Evolutionary conservation across 371 early-diverging fungal genomes (phyloP), one percentile per base, ranked within the genome.

Genomic region (Mortierella sp.): DNA sequence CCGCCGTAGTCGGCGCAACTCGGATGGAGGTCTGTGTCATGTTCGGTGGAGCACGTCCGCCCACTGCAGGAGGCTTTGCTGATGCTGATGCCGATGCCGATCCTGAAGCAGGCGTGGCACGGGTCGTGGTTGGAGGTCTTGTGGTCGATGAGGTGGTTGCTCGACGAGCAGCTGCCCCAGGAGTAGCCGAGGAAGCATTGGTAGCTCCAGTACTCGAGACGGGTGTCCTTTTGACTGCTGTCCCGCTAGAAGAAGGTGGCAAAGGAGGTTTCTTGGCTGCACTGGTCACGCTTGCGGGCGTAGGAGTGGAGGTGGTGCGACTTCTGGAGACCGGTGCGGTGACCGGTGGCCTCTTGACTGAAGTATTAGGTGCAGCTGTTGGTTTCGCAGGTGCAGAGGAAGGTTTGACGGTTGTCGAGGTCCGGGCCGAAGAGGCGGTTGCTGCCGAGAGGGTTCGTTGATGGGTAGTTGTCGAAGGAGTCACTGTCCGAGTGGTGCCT

Each of bases 21-120:
- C 79, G 79, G 56, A 72, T 66, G 12, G 79, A 59, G 15, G 79
- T 72, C n/a, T 19, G 37, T 3, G 79, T 72, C 72, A 72, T 79
- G 29, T 65, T 72, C 18, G 51, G 5, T 16, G 79, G 72, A 4
- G 62, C 51, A 30, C 67, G 67, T n/a, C 71, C 76, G 14, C 64
- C 71, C 6, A 64, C 74, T 29, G 62, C 51, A 12, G 75, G 72
- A 7, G 71, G 67, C 25, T 71, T 71, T 7, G 61, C 47, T 6
- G 64, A 60, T 18, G 60, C 16, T 14, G 71, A n/a, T 7, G 61
- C 47, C 2, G 64, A 60, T 18, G 60, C 16, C n/a, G 71, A n/a
- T 3, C 50, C 53, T 4, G 57, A 7, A 15, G n/a, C 30, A 30
- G 77, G 77, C 18, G 68, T 47, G 4, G 64, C 52, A 18, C 68